A percentile compares a stretch with the other conserved stretches of the same genome.
Evolutionary conservation across 2,329 filamentous ascomycete genomes (phyloP).

Genomic region (Xylariaceae sp.): DNA sequence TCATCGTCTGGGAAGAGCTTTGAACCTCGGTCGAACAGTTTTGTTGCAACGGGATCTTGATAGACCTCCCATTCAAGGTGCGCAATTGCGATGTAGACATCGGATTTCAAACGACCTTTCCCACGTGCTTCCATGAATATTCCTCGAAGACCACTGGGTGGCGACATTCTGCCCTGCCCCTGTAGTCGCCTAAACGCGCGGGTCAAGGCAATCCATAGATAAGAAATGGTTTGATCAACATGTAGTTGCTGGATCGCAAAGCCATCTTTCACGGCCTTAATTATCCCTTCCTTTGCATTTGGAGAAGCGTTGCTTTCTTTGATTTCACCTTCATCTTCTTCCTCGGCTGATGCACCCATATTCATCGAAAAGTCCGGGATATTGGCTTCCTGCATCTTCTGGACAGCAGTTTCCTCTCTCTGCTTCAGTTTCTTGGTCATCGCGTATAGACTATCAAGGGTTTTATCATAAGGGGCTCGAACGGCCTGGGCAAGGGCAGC

Average conservation of each 20-base stretch:
- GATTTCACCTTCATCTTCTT: slow-evolving; percentile 51
- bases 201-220: slow-evolving; percentile 92
- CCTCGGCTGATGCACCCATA: slow-evolving; percentile 30
- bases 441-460: slow-evolving; percentile 84
- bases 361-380: slow-evolving; percentile 27
- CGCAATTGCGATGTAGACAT: slow-evolving; percentile 91
- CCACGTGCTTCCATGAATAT: slow-evolving; percentile 88
- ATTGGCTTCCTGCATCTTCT: slow-evolving; percentile 54
- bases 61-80: slow-evolving; percentile 95
- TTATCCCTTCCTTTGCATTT: slow-evolving; percentile 63
- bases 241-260: slow-evolving; percentile 71
- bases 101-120: slow-evolving; percentile 83
- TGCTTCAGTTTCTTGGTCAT: slow-evolving; percentile 72
- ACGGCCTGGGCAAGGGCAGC: slow-evolving; percentile 75
- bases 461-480: slow-evolving; percentile 77
- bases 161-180: slow-evolving; percentile 68
- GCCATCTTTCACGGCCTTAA: slow-evolving; percentile 60
- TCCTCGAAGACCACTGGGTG: slow-evolving; percentile 70
- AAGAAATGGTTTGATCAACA: slow-evolving; percentile 82
- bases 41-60: slow-evolving; percentile 86
- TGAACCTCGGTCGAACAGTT: slow-evolving; percentile 92
- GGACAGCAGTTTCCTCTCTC: slow-evolving; percentile 57
- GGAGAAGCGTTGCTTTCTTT: slow-evolving; percentile 40
- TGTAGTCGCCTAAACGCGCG: slow-evolving; percentile 92
- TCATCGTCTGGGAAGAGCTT: slow-evolving; percentile 94